These are phyloP conservation scores for Ophiostoma pallidulum DNA, from an alignment of 2,329 filamentous ascomycete genomes.

Conservation along the genomic window DNA sequence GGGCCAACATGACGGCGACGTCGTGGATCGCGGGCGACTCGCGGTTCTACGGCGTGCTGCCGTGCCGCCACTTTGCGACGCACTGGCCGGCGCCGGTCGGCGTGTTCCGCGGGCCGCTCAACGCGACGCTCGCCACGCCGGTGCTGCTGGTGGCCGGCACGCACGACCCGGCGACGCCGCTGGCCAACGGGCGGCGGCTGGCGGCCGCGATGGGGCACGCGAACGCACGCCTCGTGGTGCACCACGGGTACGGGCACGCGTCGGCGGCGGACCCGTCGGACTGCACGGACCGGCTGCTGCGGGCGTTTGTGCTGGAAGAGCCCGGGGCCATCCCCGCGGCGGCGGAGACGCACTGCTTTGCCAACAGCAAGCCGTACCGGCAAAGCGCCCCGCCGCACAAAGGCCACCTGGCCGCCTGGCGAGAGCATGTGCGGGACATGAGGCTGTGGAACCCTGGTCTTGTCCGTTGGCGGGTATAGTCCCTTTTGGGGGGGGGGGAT, in stretches of 20 bases:
- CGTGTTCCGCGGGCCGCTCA: conserved; percentile 37
- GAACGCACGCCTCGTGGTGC: conserved; percentile 38
- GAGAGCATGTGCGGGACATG: conserved; percentile 17
- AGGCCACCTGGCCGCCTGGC: conserved; percentile 14
- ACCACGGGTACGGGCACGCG: conserved; percentile 41
- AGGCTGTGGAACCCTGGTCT: conserved; percentile 15
- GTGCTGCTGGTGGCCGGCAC: conserved; percentile 39
- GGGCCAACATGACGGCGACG: conserved; percentile 36
- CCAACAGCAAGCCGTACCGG: conserved; percentile 38
- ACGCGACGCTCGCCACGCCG: conserved; percentile 33
- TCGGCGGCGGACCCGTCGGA: conserved; percentile 32
- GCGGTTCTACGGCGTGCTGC: conserved; percentile 34
- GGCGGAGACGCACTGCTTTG: conserved; percentile 36
- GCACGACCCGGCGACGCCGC: conserved; percentile 41
- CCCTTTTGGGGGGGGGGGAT: too few relatives aligned
- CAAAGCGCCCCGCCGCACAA: conserved; percentile 24
- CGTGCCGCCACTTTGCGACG: conserved; percentile 35
- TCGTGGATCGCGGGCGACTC: conserved; percentile 40
- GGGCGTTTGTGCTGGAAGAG: conserved; percentile 32
- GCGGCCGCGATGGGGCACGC: conserved; percentile 33
- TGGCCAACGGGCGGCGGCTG: conserved; percentile 37
- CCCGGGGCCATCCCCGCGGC: conserved; percentile 30
- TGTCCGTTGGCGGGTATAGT: not conserved
- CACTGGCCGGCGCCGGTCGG: conserved; percentile 38
- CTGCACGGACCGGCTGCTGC: conserved; percentile 35